phyloP scores from a whole-genome alignment of 495 filamentous ascomycete genomes.

The Tuber brumale region DNA sequence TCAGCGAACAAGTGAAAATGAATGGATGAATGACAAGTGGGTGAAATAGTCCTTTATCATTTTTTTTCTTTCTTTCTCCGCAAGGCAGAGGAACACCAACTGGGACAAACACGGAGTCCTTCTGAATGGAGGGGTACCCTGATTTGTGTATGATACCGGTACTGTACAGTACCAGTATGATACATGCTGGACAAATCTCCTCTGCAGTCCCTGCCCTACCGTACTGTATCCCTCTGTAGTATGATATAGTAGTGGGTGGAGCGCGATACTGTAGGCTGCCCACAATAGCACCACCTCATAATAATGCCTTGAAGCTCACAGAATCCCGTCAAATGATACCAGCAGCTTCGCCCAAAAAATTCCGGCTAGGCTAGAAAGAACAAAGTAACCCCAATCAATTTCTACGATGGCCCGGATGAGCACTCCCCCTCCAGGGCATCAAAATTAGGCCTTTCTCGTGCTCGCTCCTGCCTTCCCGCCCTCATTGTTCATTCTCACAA shows the following conservation, averaged over 20 bases:
- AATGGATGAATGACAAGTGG: not conserved
- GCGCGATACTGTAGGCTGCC: not conserved
- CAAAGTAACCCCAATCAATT: not conserved
- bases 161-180: not conserved
- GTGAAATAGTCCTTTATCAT: not conserved
- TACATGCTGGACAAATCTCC: not conserved
- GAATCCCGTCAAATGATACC: not conserved
- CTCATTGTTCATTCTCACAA: not conserved
- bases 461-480: not conserved
- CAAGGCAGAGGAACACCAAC: not conserved
- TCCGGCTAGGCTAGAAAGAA: not conserved
- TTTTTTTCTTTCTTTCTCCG: not conserved
- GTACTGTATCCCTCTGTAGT: not conserved
- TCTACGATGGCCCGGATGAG: not conserved
- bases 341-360: not conserved
- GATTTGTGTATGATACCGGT: not conserved
- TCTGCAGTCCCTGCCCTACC: not conserved
- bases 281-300: not conserved
- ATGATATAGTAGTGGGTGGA: not conserved
- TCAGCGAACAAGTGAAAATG: not conserved
- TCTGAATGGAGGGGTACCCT: not conserved
- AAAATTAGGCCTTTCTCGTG: not conserved
- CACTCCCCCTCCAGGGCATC: not conserved
- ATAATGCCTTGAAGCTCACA: not conserved
- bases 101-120: not conserved